Percentiles rank a stretch among this genome's conserved stretches.
Conservation (phyloP, 768 basidiomycete genomes). For the Plicaturopsis crispa region DNA sequence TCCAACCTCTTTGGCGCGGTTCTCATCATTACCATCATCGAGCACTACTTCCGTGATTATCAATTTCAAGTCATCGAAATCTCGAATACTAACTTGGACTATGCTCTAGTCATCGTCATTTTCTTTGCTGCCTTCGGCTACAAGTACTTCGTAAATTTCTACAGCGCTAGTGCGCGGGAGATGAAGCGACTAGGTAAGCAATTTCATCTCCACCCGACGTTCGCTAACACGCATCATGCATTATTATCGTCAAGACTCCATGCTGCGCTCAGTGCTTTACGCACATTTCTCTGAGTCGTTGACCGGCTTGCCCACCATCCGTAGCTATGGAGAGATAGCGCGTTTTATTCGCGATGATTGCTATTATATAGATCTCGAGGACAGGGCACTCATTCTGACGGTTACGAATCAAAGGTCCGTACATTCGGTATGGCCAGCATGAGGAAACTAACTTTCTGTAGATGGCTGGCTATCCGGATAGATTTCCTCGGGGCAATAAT, state of each 20-base stretch:
- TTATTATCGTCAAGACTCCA: conserved; percentile 60
- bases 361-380: conserved; percentile 65
- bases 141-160: conserved; percentile 59
- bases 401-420: conserved; percentile 56
- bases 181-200: conserved; percentile 46
- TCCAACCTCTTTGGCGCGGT: conserved; percentile 44
- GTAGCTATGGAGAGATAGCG: conserved; percentile 59
- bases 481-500: conserved; percentile 61
- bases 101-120: conserved; percentile 40
- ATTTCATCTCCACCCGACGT: not conserved
- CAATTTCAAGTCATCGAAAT: too few species aligned
- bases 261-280: conserved; percentile 69
- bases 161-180: conserved; percentile 64
- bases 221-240: too few species aligned
- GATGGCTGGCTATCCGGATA: conserved; percentile 67
- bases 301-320: conserved; percentile 59
- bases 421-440: not conserved
- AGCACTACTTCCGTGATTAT: conserved; percentile 52
- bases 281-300: conserved; percentile 74
- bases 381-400: conserved; percentile 60
- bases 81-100: not conserved
- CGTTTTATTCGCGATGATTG: conserved; percentile 62
- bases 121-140: conserved; percentile 52
- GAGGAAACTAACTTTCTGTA: conserved; percentile 9
- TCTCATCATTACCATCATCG: conserved; percentile 48